A percentile compares a stretch with the other conserved stretches of the same genome.
These are phyloP conservation scores for Shiraia sp. DNA, from an alignment of 2,329 filamentous ascomycete species.

Conservation along the genomic window DNA sequence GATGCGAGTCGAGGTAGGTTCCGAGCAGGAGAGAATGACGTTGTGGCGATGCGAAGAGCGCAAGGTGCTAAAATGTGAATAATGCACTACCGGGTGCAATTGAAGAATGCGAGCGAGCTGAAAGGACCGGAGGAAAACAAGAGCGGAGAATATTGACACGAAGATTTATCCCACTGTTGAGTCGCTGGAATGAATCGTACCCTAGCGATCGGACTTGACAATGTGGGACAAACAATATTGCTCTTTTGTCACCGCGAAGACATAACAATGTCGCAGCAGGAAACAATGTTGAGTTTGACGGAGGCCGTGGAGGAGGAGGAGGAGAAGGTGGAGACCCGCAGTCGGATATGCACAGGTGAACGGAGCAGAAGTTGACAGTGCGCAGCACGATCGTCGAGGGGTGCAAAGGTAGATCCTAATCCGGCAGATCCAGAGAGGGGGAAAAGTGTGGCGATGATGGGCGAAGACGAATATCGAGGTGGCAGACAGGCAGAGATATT, in stretches of 20 bases:
- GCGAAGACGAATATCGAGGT: slow-evolving; percentile 4
- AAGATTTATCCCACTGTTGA: slow-evolving; percentile 23
- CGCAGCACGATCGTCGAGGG: slow-evolving; percentile 23
- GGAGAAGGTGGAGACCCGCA: slow-evolving; percentile 8
- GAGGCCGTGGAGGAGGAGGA: slow-evolving; percentile 6
- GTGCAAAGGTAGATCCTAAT: neutral
- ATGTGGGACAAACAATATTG: slow-evolving; percentile 20
- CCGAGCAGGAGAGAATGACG: slow-evolving; percentile 1
- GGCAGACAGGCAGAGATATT: no score
- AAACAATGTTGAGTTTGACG: slow-evolving; percentile 7
- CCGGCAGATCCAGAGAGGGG: slow-evolving; percentile 4
- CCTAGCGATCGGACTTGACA: slow-evolving; percentile 21
- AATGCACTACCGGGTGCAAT: slow-evolving; percentile 22
- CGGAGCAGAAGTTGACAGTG: slow-evolving; percentile 14
- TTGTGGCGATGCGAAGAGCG: neutral
- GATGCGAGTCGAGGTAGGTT: slow-evolving; percentile 7
- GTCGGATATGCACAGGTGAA: slow-evolving; percentile 9
- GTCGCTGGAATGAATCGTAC: slow-evolving; percentile 9
- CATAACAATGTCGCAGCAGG: slow-evolving; percentile 29
- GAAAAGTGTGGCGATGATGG: no score
- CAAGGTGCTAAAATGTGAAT: slow-evolving; percentile 10
- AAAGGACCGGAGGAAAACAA: slow-evolving; percentile 8
- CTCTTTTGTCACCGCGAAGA: slow-evolving; percentile 29
- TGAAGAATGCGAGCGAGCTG: slow-evolving; percentile 9
- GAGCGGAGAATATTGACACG: slow-evolving; percentile 6